phyloP scores from a whole-genome alignment of 805 yeast genomes.

The Cyberlindnera subsufficiens region DNA sequence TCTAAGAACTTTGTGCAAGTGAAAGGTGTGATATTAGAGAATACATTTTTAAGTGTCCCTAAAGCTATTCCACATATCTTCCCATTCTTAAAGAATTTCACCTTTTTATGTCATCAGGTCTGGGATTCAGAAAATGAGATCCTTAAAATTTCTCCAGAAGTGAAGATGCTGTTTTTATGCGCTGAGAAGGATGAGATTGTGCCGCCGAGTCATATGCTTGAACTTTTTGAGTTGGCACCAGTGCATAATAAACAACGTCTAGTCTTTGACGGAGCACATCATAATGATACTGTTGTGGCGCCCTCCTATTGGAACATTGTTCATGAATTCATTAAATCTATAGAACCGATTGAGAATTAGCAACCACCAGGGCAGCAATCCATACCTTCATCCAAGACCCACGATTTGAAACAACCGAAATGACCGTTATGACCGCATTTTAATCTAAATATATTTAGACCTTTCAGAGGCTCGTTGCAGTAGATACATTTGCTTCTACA shows the following conservation, averaged over 20 bases:
- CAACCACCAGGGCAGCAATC: conserved; percentile 74
- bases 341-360: neutral
- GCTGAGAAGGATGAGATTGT: conserved; percentile 85
- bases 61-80: conserved; percentile 70
- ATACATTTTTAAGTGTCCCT: conserved; percentile 74
- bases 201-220: conserved; percentile 78
- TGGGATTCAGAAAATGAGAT: conserved; percentile 78
- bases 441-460: conserved; percentile 52
- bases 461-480: conserved; percentile 73
- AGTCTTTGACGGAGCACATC: conserved; percentile 56
- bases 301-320: conserved; percentile 74
- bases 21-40: conserved; percentile 71
- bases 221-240: conserved; percentile 46
- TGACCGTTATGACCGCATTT: conserved; percentile 89
- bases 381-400: conserved; percentile 67
- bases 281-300: conserved; percentile 78
- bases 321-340: conserved; percentile 42
- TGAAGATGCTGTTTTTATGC: conserved; percentile 67
- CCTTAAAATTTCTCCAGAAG: conserved; percentile 37
- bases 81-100: conserved; percentile 54
- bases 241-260: conserved; percentile 46
- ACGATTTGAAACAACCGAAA: conserved; percentile 66
- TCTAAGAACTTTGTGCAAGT: conserved; percentile 45
- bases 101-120: conserved; percentile 62
- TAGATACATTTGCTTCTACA: conserved; percentile 44